Evolutionary conservation across 495 filamentous ascomycete species (phyloP), one percentile per base, ranked within the genome.

Genomic region (Xylaria palmicola): DNA sequence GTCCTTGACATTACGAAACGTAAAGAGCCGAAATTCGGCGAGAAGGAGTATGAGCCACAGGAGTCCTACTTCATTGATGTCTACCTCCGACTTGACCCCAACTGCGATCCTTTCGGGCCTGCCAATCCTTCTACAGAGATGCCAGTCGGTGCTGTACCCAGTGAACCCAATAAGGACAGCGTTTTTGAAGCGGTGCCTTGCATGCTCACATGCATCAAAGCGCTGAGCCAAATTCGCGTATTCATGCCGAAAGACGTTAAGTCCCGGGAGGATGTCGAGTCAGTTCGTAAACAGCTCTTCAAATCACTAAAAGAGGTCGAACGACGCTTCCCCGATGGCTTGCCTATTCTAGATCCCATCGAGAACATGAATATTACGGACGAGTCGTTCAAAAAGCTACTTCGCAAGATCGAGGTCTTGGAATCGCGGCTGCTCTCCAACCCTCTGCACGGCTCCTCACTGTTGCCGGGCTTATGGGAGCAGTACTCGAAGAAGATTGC

Each of bases 371-470:
- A 82, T 13, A 97, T 98, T 71, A 87, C 79, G 15, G 94, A 98
- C 71, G 90, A 94, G 5, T 86, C 85, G 0, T 98, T 98, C 78
- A 97, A 96, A 80, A 90, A 91, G 68, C 83, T 94, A 3, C 85
- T 97, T 10, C 85, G 93, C 65, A 98, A 97, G 85, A 97, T 98
- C 59, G 95, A 98, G 71, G 90, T 97, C 26, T 83, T 98, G 6
- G 95, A 98, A 72, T 91, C 92, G n/a, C 85, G 88, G 27, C 78
- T 98, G n/a, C 74, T 97, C 6, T 76, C 87, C 12, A 97, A 96
- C 66, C 91, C 93, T 13, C 81, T 98, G 27, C 91, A 97, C 74
- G 89, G 91, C 62, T 96, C 93, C 5, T 89, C 92, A 2, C 82
- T 91, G 12, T 77, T 98, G 32, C 81, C 86, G 3, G 86, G 88